Base-by-base conservation (phyloP, 192 early-diverging fungal species). In the Coemansia sp. region DNA sequence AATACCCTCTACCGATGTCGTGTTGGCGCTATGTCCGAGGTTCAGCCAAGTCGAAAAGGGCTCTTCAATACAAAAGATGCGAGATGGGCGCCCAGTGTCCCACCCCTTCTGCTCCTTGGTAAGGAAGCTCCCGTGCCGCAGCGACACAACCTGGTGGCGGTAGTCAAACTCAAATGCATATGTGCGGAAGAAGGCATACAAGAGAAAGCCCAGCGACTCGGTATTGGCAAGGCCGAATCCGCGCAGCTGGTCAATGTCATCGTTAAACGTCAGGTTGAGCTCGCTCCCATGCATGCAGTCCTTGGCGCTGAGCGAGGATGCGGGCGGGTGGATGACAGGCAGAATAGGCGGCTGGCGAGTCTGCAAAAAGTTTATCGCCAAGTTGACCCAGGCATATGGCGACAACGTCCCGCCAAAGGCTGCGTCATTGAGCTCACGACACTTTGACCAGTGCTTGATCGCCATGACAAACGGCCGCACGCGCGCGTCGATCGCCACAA, bases 311-410 rank as follows among this genome's bases (percentile, higher is more conserved):
- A 75, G 64, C 31, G 75, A 60, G 14, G 50, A 46, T 33, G 59
- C 45, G 10, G 62, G 68, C 39, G 88, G 81, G 64, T 97, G 95
- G 39, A 97, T 70, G 19, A 89, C 88, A 1, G 96, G 96, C 21
- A 98, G 77, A 68, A 98, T 93, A 0, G 95, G 94, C 59, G 95
- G 95, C 29, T 86, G 68, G 13, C 95, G 90, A 81, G 87, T 91
- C 77, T 98, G 96, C 24, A 98, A 77, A 83, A 96, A 98, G 74
- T 96, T 93, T 64, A 98, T 83, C 39, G 91, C 86, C 86, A 97
- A 90, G 72, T 93, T 94, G 3, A 91, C 93, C 96, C 96, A 98
- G 21, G 95, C 92, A 74, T 98, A 98, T 6, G 93, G 92, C 40
- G 93, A 94, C 60, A 98, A 79, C 0, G 96, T 98, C 21, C 96